Base-by-base conservation (phyloP, 148 eudicot species). In the Vaccinium macrocarpon region DNA sequence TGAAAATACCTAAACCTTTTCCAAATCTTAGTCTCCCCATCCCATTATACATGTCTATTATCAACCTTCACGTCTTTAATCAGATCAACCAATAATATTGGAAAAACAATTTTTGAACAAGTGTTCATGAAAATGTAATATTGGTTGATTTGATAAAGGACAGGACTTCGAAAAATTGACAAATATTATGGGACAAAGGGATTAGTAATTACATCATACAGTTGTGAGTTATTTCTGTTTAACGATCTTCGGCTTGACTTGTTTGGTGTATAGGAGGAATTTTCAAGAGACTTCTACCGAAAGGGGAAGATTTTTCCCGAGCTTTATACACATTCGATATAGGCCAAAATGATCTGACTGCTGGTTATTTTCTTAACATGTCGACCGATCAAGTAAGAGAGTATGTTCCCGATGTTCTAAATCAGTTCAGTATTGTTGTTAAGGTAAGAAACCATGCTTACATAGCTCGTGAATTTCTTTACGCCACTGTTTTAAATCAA, bases 261-360 rank as follows among this genome's bases (percentile, higher is more conserved):
- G 15, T 71, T 71, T 71, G 48, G 48, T 71, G 18, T 35, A 5
- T 48, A 91, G 98, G 92, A 53, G 90, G 86, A 2, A 84, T 96
- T 56, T 94, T 86, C 75, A 57, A 84, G 86, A 66, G 72, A 15
- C 79, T 95, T 55, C 71, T 94, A 71, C 99, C 98, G 0, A 89
- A 89, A 68, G 88, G 55, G 12, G 87, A 90, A 59, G 88, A 88
- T 84, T 93, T 96, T 81, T 90, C 94, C 0, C 66, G 86, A 57
- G 99, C 92, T 0, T 83, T 96, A 75, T 96, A 96, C 86, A 92
- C 98, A 9, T 91, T 96, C 38, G 99, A 96, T 59, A 94, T 96
- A 42, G 99, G 99, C 38, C 99, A 96, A 76, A 96, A 96, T 74
- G 99, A 96, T 86, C 80, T 96, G 21, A 89, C 94, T 1, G 87